Evolutionary conservation across 2,329 filamentous ascomycete species (phyloP).

Genomic region (Monosporascus sp.): DNA sequence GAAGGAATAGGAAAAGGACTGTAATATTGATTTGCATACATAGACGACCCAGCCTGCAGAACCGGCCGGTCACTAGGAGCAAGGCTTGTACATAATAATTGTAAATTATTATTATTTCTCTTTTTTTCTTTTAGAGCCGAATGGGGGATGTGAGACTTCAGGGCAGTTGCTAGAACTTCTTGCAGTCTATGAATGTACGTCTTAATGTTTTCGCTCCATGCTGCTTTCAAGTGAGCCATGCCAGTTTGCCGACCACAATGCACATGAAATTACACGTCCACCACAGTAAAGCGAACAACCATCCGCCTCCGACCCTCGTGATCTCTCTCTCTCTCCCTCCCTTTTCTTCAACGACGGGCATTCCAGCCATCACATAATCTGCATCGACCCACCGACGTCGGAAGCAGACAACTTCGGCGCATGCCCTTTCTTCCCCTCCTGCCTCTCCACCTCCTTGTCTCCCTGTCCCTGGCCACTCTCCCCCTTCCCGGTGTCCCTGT

Average conservation of each 20-base stretch:
- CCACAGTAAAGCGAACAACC: too few relatives aligned
- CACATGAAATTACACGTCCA: too few relatives aligned
- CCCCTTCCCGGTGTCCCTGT: neutral
- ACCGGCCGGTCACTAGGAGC: neutral
- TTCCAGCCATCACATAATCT: neutral
- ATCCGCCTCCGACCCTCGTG: too few relatives aligned
- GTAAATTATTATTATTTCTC: too few relatives aligned
- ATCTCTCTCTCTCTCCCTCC: too few relatives aligned
- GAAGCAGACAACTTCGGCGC: neutral
- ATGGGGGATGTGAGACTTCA: neutral
- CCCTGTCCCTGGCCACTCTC: neutral
- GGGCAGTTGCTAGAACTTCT: neutral
- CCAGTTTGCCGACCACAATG: too few relatives aligned
- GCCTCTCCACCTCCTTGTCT: neutral
- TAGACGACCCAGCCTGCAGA: neutral
- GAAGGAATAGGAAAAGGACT: too few relatives aligned
- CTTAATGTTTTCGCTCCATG: too few relatives aligned
- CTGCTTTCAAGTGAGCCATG: too few relatives aligned
- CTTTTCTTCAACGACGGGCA: neutral
- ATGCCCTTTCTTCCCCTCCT: too few relatives aligned
- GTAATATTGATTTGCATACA: neutral
- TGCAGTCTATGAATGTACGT: neutral
- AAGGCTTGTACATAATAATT: neutral
- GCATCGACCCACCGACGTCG: neutral
- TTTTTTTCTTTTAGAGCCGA: too few relatives aligned